A percentile compares a stretch with the other conserved stretches of the same genome.
These are phyloP conservation scores for Phylloporus arenicola DNA, from an alignment of 768 basidiomycete species.

Conservation along the genomic window DNA sequence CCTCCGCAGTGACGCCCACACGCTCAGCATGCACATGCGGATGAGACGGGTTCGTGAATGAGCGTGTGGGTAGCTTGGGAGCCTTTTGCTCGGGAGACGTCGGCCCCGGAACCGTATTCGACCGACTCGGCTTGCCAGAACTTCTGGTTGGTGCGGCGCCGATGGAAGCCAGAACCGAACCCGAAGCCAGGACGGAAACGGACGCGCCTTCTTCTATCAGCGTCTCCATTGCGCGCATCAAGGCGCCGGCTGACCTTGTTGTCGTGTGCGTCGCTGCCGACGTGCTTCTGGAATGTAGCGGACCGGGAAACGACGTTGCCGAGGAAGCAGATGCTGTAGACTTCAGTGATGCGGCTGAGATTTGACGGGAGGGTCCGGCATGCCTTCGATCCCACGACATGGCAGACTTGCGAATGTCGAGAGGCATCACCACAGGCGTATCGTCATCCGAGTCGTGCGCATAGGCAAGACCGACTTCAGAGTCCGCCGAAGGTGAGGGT, in stretches of 20 bases:
- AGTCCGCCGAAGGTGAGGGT: constrained; percentile 25
- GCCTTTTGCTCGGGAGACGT: constrained; percentile 41
- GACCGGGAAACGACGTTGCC: constrained; percentile 4
- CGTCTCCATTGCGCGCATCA: constrained; percentile 48
- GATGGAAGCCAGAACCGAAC: constrained; percentile 30
- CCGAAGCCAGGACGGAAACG: constrained; percentile 31
- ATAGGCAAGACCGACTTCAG: constrained; percentile 37
- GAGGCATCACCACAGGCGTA: constrained; percentile 29
- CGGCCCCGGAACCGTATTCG: constrained; percentile 48
- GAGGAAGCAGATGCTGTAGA: constrained; percentile 19
- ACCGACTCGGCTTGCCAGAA: constrained; percentile 35
- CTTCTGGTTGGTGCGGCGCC: constrained; percentile 16
- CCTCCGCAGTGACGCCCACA: constrained; percentile 22
- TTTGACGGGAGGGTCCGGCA: constrained; percentile 24
- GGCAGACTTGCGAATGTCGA: constrained; percentile 22
- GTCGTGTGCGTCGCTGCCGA: constrained; percentile 28
- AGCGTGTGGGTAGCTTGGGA: constrained; percentile 52
- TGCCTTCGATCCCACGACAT: constrained; percentile 10
- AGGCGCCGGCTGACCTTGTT: constrained; percentile 32
- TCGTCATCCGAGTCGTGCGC: constrained; percentile 30
- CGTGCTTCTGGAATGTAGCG: constrained; percentile 19
- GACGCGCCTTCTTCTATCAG: constrained; percentile 42
- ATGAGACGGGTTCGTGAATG: constrained; percentile 45
- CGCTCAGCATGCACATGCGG: constrained; percentile 30
- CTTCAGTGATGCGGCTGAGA: constrained; percentile 20